Conservation (phyloP, 2,329 filamentous ascomycete species). For the Helotiales sp. region DNA sequence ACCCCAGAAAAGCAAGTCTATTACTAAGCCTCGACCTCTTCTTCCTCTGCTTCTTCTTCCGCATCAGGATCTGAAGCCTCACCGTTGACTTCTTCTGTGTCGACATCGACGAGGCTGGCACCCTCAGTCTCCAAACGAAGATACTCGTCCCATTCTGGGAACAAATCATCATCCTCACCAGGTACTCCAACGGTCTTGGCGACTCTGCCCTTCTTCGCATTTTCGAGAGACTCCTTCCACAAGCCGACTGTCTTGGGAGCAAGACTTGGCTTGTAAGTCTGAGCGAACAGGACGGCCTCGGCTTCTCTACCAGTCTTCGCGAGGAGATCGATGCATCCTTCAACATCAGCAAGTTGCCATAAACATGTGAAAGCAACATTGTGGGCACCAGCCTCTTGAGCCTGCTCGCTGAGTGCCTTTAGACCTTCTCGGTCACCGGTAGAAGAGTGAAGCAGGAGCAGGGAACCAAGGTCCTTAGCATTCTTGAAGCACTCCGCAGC, state of each 20-base stretch:
- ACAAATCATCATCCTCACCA: slow-evolving; percentile 82
- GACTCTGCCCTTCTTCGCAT: slow-evolving; percentile 83
- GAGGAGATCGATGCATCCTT: slow-evolving; percentile 80
- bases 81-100: slow-evolving; percentile 22
- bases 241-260: slow-evolving; percentile 68
- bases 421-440: slow-evolving; percentile 81
- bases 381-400: slow-evolving; percentile 77
- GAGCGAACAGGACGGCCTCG: slow-evolving; percentile 88
- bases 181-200: slow-evolving; percentile 83
- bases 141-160: slow-evolving; percentile 96
- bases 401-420: slow-evolving; percentile 72
- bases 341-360: slow-evolving; percentile 85
- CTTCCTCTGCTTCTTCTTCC: slow-evolving; percentile 13
- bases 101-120: slow-evolving; percentile 39
- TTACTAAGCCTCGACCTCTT: slow-evolving; percentile 41
- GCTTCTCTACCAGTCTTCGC: slow-evolving; percentile 77
- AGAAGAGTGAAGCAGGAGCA: slow-evolving; percentile 87
- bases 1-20: slow-evolving; percentile 5
- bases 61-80: slow-evolving; percentile 13
- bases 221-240: slow-evolving; percentile 87
- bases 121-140: slow-evolving; percentile 79
- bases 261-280: slow-evolving; percentile 90
- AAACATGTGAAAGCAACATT: slow-evolving; percentile 92
- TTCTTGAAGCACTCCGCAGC: slow-evolving; percentile 93
- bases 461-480: slow-evolving; percentile 86